A percentile compares a stretch with the other conserved stretches of the same genome.
These are phyloP conservation scores for Cyclotella kingstonii DNA, from an alignment of 108 stramenopile species.

Conservation along the genomic window DNA sequence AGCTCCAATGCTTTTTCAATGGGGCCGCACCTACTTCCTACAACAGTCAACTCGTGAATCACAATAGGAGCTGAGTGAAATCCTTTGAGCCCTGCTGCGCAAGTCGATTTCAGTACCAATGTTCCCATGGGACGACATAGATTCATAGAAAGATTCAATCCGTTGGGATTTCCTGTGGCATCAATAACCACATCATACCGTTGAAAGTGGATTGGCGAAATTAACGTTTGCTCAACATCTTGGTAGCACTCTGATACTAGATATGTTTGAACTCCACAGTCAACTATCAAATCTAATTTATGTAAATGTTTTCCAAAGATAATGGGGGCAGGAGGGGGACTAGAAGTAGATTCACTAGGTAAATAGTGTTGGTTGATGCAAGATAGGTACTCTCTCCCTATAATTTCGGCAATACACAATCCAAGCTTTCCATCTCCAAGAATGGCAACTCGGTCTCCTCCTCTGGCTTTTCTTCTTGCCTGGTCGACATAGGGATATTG, in stretches of 20 bases:
- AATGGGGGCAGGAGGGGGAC: conserved; percentile 40
- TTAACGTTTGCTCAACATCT: conserved; percentile 31
- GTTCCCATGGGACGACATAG: conserved; percentile 77
- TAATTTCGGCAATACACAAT: conserved; percentile 71
- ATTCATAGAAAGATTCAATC: conserved; percentile 49
- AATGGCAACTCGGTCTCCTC: conserved; percentile 58
- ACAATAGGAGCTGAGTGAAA: conserved; percentile 79
- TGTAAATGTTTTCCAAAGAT: conserved; percentile 72
- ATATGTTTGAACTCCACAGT: conserved; percentile 43
- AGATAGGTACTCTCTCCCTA: conserved; percentile 55
- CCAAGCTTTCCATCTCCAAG: conserved; percentile 81
- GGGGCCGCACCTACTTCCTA: conserved; percentile 72
- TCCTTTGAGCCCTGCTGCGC: conserved; percentile 55
- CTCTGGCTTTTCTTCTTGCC: conserved; percentile 10
- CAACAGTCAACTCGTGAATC: conserved; percentile 71
- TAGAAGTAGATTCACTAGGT: too few relatives aligned
- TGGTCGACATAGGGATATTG: conserved; percentile 20
- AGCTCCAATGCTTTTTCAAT: conserved; percentile 61
- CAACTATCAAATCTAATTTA: conserved; percentile 61
- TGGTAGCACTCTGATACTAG: conserved; percentile 49
- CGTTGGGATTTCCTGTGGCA: conserved; percentile 70
- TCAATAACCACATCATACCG: conserved; percentile 75
- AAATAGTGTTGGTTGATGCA: not conserved
- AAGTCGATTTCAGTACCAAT: conserved; percentile 68
- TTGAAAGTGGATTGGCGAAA: conserved; percentile 35